Conservation (phyloP, 805 yeast genomes). For the Cyberlindnera meyerae region DNA sequence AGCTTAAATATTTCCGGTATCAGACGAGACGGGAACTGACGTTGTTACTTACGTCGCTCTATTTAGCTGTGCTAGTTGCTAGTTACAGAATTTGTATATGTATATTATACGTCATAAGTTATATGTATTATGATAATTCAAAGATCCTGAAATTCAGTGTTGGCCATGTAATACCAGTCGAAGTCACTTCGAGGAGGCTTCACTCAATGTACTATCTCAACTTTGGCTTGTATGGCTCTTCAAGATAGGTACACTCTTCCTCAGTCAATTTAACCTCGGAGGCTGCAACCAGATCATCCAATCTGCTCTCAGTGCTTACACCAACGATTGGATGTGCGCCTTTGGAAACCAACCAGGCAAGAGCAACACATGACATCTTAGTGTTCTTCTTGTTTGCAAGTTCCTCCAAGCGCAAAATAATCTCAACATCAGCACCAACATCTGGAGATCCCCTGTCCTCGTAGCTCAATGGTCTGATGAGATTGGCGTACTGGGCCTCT, state of each 20-base stretch:
- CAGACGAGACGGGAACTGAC: no score
- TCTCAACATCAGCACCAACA: slow-evolving; percentile 27
- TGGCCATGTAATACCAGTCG: no score
- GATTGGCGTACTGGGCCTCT: slow-evolving; percentile 1
- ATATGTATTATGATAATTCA: no score
- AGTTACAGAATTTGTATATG: no score
- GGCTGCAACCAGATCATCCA: slow-evolving; percentile 47
- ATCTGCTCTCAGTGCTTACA: slow-evolving; percentile 39
- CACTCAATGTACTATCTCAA: slow-evolving; percentile 1
- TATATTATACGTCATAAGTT: no score
- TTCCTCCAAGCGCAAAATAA: slow-evolving; percentile 47
- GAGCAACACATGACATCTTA: slow-evolving; percentile 48
- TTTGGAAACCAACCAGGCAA: slow-evolving; percentile 49
- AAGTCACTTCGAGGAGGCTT: no score
- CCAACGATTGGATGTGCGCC: slow-evolving; percentile 55
- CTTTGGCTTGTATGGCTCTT: slow-evolving; percentile 19
- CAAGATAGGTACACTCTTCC: slow-evolving; percentile 17
- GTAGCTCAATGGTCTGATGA: slow-evolving; percentile 1
- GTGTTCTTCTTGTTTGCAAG: slow-evolving; percentile 41
- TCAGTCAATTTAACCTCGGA: slow-evolving; percentile 31
- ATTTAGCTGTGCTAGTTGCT: no score
- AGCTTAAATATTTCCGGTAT: no score
- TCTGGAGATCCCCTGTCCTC: slow-evolving; percentile 2
- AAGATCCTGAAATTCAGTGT: no score
- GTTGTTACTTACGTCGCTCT: no score